Conservation (phyloP, 208 protist genomes). For the Leishmania arabica region DNA sequence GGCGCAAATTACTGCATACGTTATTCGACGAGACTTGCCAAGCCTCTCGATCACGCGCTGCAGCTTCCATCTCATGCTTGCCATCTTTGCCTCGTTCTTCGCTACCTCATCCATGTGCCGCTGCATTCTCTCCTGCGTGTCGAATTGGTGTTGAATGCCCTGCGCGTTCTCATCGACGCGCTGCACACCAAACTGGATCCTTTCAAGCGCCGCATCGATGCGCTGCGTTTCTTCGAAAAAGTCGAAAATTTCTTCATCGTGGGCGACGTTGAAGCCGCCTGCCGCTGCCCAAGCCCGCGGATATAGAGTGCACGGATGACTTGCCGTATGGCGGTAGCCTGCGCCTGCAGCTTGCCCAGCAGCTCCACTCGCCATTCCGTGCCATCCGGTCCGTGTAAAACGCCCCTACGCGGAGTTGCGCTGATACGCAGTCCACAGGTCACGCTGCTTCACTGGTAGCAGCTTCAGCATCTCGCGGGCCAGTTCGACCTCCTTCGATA, state of each 20-base stretch:
- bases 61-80: slow-evolving; percentile 42
- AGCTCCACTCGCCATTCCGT: neutral
- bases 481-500: slow-evolving; percentile 41
- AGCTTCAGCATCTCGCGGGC: slow-evolving; percentile 54
- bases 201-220: slow-evolving; percentile 54
- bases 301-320: slow-evolving; percentile 38
- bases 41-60: slow-evolving; percentile 46
- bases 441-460: slow-evolving; percentile 72
- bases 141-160: slow-evolving; percentile 51
- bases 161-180: slow-evolving; percentile 56
- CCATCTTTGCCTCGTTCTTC: slow-evolving; percentile 46
- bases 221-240: slow-evolving; percentile 55
- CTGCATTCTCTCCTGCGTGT: slow-evolving; percentile 43
- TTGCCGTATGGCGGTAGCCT: slow-evolving; percentile 44
- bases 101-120: slow-evolving; percentile 41
- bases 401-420: slow-evolving; percentile 13
- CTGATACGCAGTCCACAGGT: slow-evolving; percentile 64
- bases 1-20: slow-evolving; percentile 52
- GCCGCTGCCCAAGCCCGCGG: slow-evolving; percentile 1
- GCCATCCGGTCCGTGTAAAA: neutral
- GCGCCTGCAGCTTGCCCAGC: slow-evolving; percentile 38
- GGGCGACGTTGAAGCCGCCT: slow-evolving; percentile 37
- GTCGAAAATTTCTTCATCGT: slow-evolving; percentile 51
- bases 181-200: slow-evolving; percentile 54
- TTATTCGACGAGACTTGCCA: slow-evolving; percentile 49